These are phyloP conservation scores for Lycium ferocissimum DNA, from an alignment of 257 asterid species.

Conservation along the genomic window DNA sequence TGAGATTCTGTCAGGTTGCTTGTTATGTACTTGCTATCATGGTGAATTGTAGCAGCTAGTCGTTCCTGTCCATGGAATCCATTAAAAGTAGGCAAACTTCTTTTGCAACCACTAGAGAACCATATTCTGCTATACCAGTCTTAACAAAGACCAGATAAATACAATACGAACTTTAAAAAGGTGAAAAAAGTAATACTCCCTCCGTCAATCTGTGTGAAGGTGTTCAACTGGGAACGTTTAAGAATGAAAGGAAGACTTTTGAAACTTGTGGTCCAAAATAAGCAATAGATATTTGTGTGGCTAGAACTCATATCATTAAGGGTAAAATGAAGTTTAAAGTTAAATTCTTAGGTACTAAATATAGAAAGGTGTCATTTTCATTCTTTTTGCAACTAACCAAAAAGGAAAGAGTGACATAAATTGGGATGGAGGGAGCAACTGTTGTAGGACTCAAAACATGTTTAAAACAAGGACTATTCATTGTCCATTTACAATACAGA, in stretches of 20 bases:
- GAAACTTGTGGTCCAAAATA: too few species aligned
- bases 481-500: background rate
- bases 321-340: too few species aligned
- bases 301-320: too few species aligned
- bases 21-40: background rate
- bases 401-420: too few species aligned
- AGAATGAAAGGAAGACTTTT: too few species aligned
- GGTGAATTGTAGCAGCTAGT: background rate
- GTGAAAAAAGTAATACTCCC: background rate
- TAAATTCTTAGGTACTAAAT: too few species aligned
- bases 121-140: background rate
- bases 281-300: too few species aligned
- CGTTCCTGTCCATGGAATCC: constrained; percentile 24
- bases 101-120: background rate
- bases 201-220: too few species aligned
- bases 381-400: too few species aligned
- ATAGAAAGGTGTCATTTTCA: too few species aligned
- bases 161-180: background rate
- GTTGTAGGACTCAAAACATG: background rate
- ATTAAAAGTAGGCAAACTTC: background rate
- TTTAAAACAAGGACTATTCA: background rate
- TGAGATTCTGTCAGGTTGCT: constrained; percentile 39
- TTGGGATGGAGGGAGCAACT: too few species aligned
- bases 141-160: constrained; percentile 8
- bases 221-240: too few species aligned